These are phyloP conservation scores for Enterocytospora artemiae DNA, from an alignment of 371 early-diverging fungal species.

Conservation along the genomic window DNA sequence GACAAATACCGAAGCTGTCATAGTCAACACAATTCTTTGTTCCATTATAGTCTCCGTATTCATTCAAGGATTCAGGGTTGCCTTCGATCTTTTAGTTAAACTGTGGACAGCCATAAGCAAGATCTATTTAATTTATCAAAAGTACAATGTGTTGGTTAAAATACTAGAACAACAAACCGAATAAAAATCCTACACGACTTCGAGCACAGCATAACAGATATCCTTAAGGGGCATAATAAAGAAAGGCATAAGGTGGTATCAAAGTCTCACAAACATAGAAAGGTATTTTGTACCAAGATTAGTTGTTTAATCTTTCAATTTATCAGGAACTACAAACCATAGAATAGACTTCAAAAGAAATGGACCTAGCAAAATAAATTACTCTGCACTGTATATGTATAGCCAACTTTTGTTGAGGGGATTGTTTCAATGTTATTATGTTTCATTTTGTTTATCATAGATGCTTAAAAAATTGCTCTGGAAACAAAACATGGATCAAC, in stretches of 20 bases:
- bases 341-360: too few species aligned
- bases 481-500: slow-evolving; percentile 21
- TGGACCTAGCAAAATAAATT: too few species aligned
- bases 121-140: background rate
- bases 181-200: background rate
- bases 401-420: too few species aligned
- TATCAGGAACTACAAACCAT: background rate
- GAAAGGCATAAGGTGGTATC: background rate
- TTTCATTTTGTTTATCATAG: too few species aligned
- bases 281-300: background rate
- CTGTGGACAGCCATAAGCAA: background rate
- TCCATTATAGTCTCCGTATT: slow-evolving; percentile 2
- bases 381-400: too few species aligned
- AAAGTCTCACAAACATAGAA: background rate
- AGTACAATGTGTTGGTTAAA: background rate
- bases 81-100: slow-evolving; percentile 1
- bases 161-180: background rate
- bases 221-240: background rate
- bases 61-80: background rate
- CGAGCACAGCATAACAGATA: background rate
- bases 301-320: background rate
- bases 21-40: background rate
- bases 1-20: slow-evolving; percentile 1
- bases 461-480: too few species aligned
- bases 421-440: too few species aligned